phyloP scores from a whole-genome alignment of 2,329 filamentous ascomycete genomes.

The Fusarium nanum region DNA sequence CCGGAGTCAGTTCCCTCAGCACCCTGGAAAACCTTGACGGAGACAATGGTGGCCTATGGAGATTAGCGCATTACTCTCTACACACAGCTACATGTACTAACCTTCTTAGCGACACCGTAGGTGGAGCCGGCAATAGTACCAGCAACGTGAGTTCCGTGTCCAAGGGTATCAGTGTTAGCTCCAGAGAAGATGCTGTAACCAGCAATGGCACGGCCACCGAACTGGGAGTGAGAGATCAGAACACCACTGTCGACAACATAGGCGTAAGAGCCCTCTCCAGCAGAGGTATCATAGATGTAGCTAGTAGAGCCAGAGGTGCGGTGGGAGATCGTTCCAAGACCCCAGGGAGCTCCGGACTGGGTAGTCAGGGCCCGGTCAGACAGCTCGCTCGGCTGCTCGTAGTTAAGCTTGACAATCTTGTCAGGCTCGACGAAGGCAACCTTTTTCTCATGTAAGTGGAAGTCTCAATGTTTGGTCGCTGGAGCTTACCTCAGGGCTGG shows the following conservation, averaged over 20 bases:
- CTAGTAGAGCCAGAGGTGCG: conserved; percentile 1
- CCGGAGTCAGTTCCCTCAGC: neutral
- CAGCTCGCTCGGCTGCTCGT: neutral
- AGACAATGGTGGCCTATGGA: neutral
- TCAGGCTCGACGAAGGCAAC: neutral
- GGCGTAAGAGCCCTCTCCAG: neutral
- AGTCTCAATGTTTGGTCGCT: neutral
- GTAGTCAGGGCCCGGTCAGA: neutral
- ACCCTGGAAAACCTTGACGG: conserved; percentile 3
- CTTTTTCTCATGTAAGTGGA: neutral
- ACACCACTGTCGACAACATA: neutral
- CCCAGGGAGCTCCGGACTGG: neutral
- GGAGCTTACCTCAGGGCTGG: neutral
- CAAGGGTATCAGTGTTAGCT: neutral
- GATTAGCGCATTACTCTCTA: neutral
- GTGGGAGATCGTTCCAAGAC: neutral
- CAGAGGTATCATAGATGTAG: neutral
- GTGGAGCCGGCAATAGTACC: neutral
- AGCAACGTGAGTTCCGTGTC: neutral
- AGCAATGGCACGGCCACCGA: neutral
- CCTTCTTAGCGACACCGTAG: neutral
- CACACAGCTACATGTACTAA: neutral
- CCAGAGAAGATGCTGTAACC: conserved; percentile 1
- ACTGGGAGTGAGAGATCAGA: neutral
- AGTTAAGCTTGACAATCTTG: neutral